A percentile compares a stretch with the other conserved stretches of the same genome.
phyloP scores from a whole-genome alignment of 208 protist genomes.

The Angomonas ambiguus region DNA sequence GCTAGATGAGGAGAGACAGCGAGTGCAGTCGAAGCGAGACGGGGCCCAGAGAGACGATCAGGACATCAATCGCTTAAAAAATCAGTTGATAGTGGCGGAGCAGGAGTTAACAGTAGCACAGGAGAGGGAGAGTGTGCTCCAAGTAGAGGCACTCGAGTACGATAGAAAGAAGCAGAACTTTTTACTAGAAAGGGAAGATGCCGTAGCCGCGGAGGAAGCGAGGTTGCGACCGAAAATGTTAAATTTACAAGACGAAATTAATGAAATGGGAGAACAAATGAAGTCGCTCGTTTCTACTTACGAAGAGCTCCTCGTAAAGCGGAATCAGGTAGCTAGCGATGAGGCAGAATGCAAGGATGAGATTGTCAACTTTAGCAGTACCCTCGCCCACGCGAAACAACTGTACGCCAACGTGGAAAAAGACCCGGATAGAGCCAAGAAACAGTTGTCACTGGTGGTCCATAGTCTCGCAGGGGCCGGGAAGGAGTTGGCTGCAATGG shows the following conservation, averaged over 20 bases:
- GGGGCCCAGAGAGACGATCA: constrained; percentile 75
- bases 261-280: constrained; percentile 67
- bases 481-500: constrained; percentile 52
- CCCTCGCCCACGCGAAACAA: constrained; percentile 57
- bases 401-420: constrained; percentile 73
- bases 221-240: constrained; percentile 83
- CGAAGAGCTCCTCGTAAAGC: constrained; percentile 32
- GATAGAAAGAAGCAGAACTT: constrained; percentile 86
- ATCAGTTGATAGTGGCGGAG: constrained; percentile 61
- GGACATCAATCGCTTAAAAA: constrained; percentile 82
- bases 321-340: constrained; percentile 37
- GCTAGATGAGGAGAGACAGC: constrained; percentile 72
- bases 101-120: constrained; percentile 70
- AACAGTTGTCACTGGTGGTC: constrained; percentile 74
- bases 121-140: constrained; percentile 87
- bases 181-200: constrained; percentile 84
- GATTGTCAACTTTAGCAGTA: constrained; percentile 43
- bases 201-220: constrained; percentile 83
- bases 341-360: constrained; percentile 58
- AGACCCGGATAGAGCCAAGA: constrained; percentile 72
- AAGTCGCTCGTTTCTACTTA: constrained; percentile 51
- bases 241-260: constrained; percentile 62
- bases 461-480: constrained; percentile 54
- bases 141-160: constrained; percentile 89
- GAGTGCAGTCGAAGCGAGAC: constrained; percentile 59